Percentiles rank a stretch among this genome's conserved stretches.
phyloP scores from a whole-genome alignment of 768 basidiomycete genomes.

The Pholiota molesta region DNA sequence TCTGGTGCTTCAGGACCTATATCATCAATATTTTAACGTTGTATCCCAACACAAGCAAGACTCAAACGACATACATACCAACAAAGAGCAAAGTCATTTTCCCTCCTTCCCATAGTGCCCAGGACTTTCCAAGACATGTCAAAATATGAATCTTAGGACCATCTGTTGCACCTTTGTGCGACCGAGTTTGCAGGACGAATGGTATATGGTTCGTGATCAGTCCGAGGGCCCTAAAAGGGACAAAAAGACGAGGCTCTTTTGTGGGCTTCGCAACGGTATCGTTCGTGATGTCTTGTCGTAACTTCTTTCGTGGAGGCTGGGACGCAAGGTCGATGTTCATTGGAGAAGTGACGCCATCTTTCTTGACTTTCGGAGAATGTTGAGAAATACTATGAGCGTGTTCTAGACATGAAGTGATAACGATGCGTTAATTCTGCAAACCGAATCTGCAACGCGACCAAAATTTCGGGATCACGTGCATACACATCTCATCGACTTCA shows the following conservation, averaged over 20 bases:
- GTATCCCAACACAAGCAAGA: neutral
- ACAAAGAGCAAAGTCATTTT: slow-evolving; percentile 94
- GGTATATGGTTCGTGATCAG: slow-evolving; percentile 91
- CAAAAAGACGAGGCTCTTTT: slow-evolving; percentile 67
- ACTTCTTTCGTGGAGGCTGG: slow-evolving; percentile 54
- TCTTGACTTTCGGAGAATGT: neutral
- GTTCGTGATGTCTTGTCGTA: slow-evolving; percentile 37
- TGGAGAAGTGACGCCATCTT: slow-evolving; percentile 12
- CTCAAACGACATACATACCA: slow-evolving; percentile 59
- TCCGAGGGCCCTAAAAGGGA: slow-evolving; percentile 95
- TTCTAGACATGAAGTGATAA: slow-evolving; percentile 3
- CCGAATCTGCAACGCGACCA: slow-evolving; percentile 1
- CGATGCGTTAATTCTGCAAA: neutral
- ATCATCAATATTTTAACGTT: slow-evolving; percentile 12
- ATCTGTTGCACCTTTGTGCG: slow-evolving; percentile 81
- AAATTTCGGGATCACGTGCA: slow-evolving; percentile 17
- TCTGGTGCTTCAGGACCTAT: slow-evolving; percentile 82
- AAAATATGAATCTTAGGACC: slow-evolving; percentile 84
- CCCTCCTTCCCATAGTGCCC: slow-evolving; percentile 96
- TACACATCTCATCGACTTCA: neutral
- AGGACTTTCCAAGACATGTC: slow-evolving; percentile 85
- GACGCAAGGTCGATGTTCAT: slow-evolving; percentile 21
- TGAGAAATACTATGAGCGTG: neutral
- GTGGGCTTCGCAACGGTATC: slow-evolving; percentile 20
- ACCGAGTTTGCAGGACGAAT: slow-evolving; percentile 83